phyloP scores from a whole-genome alignment of 495 filamentous ascomycete species.

The Aspergillus conjunctus region DNA sequence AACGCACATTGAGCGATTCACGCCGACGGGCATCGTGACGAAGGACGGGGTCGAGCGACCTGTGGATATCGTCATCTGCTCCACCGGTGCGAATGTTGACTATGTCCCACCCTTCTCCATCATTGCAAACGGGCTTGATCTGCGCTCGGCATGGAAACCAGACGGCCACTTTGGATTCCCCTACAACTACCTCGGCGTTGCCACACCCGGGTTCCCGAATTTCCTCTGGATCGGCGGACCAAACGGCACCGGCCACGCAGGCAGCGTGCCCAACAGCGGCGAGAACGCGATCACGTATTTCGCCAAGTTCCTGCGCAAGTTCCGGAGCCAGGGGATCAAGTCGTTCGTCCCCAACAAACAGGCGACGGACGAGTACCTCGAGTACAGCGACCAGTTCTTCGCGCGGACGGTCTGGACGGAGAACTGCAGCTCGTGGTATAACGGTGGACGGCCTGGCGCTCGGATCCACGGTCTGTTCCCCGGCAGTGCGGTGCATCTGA shows the following conservation, averaged over 20 bases:
- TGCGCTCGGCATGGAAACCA: slow-evolving; percentile 53
- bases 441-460: slow-evolving; percentile 58
- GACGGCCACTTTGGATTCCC: slow-evolving; percentile 59
- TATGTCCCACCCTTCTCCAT: slow-evolving; percentile 63
- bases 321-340: slow-evolving; percentile 63
- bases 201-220: slow-evolving; percentile 67
- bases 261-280: slow-evolving; percentile 53
- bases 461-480: slow-evolving; percentile 67
- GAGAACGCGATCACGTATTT: slow-evolving; percentile 63
- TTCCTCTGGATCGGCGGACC: slow-evolving; percentile 57
- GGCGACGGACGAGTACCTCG: slow-evolving; percentile 64
- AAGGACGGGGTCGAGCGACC: slow-evolving; percentile 51
- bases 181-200: slow-evolving; percentile 65
- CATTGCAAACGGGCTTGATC: slow-evolving; percentile 50
- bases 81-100: slow-evolving; percentile 66
- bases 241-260: slow-evolving; percentile 50
- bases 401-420: slow-evolving; percentile 60
- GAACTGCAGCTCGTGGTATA: slow-evolving; percentile 72
- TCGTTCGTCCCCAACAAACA: slow-evolving; percentile 53
- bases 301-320: slow-evolving; percentile 65
- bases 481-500: slow-evolving; percentile 60
- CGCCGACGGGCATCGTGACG: slow-evolving; percentile 57
- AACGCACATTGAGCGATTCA: slow-evolving; percentile 58
- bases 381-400: slow-evolving; percentile 64
- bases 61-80: slow-evolving; percentile 66